Percentiles rank a stretch among this genome's conserved stretches.
Evolutionary conservation across 2,329 filamentous ascomycete genomes (phyloP).

Genomic region (Beauveria medogensis): DNA sequence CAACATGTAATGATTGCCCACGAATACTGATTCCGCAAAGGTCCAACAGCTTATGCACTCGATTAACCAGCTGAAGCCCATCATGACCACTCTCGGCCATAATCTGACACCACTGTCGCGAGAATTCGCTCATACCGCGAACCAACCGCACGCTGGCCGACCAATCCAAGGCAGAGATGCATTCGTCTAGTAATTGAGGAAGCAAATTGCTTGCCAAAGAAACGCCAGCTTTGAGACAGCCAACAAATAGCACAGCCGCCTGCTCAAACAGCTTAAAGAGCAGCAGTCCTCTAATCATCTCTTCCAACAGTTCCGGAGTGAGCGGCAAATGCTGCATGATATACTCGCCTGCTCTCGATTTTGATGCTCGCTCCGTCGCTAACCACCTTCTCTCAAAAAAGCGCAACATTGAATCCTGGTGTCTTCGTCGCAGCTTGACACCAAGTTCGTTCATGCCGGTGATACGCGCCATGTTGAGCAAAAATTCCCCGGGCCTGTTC

Average conservation of each 20-base stretch:
- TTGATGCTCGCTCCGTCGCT: slow-evolving; percentile 15
- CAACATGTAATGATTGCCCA: neutral
- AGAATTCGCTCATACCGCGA: slow-evolving; percentile 19
- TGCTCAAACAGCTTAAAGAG: slow-evolving; percentile 37
- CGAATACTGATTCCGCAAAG: slow-evolving; percentile 23
- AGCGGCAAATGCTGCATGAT: slow-evolving; percentile 34
- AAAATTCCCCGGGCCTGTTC: slow-evolving; percentile 34
- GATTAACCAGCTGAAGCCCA: slow-evolving; percentile 22
- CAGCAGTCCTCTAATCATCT: slow-evolving; percentile 40
- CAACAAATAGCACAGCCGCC: slow-evolving; percentile 34
- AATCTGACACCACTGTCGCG: slow-evolving; percentile 20
- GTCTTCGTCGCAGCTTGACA: slow-evolving; percentile 29
- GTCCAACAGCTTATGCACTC: slow-evolving; percentile 28
- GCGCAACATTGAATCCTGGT: slow-evolving; percentile 18
- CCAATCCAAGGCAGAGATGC: slow-evolving; percentile 34
- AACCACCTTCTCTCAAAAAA: slow-evolving; percentile 19
- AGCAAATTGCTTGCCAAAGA: slow-evolving; percentile 22
- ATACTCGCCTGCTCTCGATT: slow-evolving; percentile 24
- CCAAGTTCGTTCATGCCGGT: slow-evolving; percentile 35
- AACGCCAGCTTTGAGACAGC: slow-evolving; percentile 29
- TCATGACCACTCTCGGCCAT: slow-evolving; percentile 18
- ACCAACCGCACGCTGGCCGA: slow-evolving; percentile 24
- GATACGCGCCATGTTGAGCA: slow-evolving; percentile 37
- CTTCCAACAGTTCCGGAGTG: slow-evolving; percentile 32
- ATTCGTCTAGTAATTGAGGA: slow-evolving; percentile 33